Base-by-base conservation (phyloP, 176 grass and related monocot species). In the Thalia dealbata region DNA sequence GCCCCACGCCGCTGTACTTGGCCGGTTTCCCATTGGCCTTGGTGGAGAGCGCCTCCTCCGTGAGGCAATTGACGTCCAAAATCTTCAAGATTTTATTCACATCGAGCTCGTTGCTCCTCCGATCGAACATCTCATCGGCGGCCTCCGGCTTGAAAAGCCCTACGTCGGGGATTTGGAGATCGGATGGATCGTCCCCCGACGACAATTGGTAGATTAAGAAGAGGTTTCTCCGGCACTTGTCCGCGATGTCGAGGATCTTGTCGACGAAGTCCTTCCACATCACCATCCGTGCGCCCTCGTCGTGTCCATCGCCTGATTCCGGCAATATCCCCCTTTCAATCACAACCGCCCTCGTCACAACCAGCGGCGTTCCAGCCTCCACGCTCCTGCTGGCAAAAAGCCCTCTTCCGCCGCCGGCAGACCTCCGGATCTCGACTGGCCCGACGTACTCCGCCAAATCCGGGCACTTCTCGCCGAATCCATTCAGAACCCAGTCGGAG, bases 261-360 rank as follows among this genome's bases (percentile, higher is more conserved):
- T 86, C 85, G 41, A 96, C 87, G 19, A 96, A 90, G 38, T 90
- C 84, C 62, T 92, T 96, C 93, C 93, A 96, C 81, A 96, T 82
- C 65, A 92, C 83, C 89, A 92, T 96, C 73, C 82, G 85, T 67
- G 83, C 93, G n/a, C 35, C 62, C 16, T 84, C 52, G 23, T 84
- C 80, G 0, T 23, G 28, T 11, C n/a, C 41, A 5, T 41, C 75
- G 28, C 12, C 50, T 13, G 67, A 71, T 26, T 90, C 85, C 18
- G 81, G 76, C 19, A 92, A 62, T 51, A 96, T 91, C 44, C 84
- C 89, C 81, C 93, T 92, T 29, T 84, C 87, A 2, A 50, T 75
- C 10, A 80, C 84, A 75, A 88, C 83, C 0, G 93, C 93, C 61
- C 86, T 92, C 27, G 87, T 54, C 51, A 96, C 78, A 52, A 92